Evolutionary conservation across 176 grass and related monocot species (phyloP).

Genomic region (Carex parvula): DNA sequence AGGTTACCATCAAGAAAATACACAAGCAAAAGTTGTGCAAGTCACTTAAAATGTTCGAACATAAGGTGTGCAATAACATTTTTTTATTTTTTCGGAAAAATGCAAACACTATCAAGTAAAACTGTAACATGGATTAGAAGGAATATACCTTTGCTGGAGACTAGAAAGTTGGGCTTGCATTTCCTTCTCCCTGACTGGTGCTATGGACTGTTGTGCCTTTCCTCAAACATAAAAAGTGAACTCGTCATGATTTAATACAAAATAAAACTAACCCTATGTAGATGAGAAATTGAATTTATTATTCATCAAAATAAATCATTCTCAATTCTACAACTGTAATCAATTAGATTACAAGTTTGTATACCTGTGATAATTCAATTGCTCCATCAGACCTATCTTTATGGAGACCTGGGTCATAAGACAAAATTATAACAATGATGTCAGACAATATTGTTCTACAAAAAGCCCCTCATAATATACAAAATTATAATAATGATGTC

Average conservation of each 20-base stretch:
- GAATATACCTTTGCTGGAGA: slow-evolving; percentile 66
- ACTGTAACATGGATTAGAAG: not conserved
- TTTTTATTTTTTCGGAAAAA: not conserved
- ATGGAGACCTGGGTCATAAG: slow-evolving; percentile 25
- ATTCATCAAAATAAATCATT: slow-evolving; percentile 3
- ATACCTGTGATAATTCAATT: slow-evolving; percentile 55
- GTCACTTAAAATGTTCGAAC: not conserved
- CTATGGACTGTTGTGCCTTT: slow-evolving; percentile 43
- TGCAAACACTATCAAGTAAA: not conserved
- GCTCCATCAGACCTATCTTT: slow-evolving; percentile 46
- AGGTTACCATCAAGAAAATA: not conserved
- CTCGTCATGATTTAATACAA: not conserved
- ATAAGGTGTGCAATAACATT: not conserved
- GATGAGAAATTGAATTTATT: slow-evolving; percentile 11
- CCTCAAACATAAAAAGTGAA: slow-evolving; percentile 18
- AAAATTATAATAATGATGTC: no score
- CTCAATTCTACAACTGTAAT: slow-evolving; percentile 16
- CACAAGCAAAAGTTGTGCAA: not conserved
- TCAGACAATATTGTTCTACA: slow-evolving; percentile 2
- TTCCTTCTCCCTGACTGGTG: slow-evolving; percentile 55
- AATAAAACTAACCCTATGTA: slow-evolving; percentile 1
- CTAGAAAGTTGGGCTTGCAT: slow-evolving; percentile 51
- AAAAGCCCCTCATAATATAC: not conserved
- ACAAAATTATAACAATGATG: slow-evolving; percentile 27
- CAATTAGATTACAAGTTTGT: slow-evolving; percentile 10